Evolutionary conservation across 2,329 filamentous ascomycete genomes (phyloP), one percentile per base, ranked within the genome.

Genomic region (Aschersonia sp.): DNA sequence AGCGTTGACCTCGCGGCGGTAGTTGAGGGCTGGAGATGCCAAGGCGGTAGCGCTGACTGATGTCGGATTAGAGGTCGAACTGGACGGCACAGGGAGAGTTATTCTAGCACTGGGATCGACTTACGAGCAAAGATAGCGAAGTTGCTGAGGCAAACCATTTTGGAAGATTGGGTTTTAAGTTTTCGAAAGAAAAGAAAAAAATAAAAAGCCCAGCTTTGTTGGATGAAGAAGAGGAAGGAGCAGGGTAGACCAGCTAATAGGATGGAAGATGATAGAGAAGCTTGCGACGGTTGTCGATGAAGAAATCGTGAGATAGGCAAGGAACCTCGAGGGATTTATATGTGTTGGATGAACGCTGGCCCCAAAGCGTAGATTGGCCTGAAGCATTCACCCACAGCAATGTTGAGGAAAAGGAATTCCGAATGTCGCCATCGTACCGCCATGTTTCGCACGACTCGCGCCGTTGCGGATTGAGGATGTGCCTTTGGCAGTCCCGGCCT

Each of bases 81-180:
- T 20, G 20, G 20, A 20, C 20, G 20, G 20, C 20, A 20, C 20
- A 20, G 2, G 3, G 20, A 20, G 41, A n/a, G 4, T 20, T 9
- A 3, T 9, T 43, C 28, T 35, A 41, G 9, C 30, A 32, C 32
- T 30, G 31, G 45, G n/a, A 44, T 32, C 42, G 5, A 47, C 48
- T 6, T 50, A 50, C 48, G 35, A 35, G 45, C 48, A 43, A 50
- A 5, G 43, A 50, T 42, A 47, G 45, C 48, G 4, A 50, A n/a
- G 28, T 28, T 43, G 48, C 42, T 43, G 45, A 50, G 44, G 45
- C 43, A 38, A 50, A 50, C 48, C 48, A 50, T 50, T 47, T 12
- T 50, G 42, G 30, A n/a, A 5, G 42, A 32, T 48, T 41, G 45
- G 29, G 38, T 40, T 43, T 43, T 5, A 29, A n/a, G 30, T 45